Evolutionary conservation across 1,139 yeast species (phyloP), one percentile per base, ranked within the genome.

Genomic region (Taiozyma sp.): DNA sequence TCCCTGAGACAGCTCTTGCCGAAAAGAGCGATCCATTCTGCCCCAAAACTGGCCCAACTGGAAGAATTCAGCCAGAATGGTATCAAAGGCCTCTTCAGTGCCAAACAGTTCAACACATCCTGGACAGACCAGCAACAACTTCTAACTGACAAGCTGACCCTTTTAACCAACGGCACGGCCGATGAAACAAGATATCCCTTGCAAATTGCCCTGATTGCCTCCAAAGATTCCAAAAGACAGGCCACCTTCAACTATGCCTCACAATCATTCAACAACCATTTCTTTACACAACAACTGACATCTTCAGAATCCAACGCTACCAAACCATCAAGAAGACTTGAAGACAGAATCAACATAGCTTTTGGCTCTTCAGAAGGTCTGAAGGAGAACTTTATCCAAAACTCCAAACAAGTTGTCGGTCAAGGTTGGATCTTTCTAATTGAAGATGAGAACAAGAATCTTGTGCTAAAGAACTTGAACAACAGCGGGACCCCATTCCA

Each of bases 401-500:
- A 77, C 72, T 52, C 81, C 80, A 69, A 79, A 74, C 60, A 74
- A 68, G 55, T 75, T 78, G 56, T 72, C 75, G 68, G 79, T 63
- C 62, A 75, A 76, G 99, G 99, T 13, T 93, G 96, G 95, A 79
- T 90, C 4, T 93, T 88, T 66, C 73, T 93, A 46, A 85, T 89
- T 35, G 97, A 93, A 68, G 77, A 77, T 48, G 77, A 79, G 39
- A 78, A 80, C 60, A 91, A 91, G 68, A 69, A 78, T 42, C 71
- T 93, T 48, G 78, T 77, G 53, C 75, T 90, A 34, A 64, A 86
- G 53, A 74, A 80, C 49, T 77, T 90, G 59, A 81, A 87, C 68
- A 85, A 88, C 64, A 93, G 95, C 56, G 99, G 99, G 47, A 81
- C 97, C 1, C 98, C 99, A 28, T 88, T 88, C 66, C 81, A 81